Percentiles rank a stretch among this genome's conserved stretches.
phyloP scores from a whole-genome alignment of 352 stramenopile species.

The Phytopythium helicoides region DNA sequence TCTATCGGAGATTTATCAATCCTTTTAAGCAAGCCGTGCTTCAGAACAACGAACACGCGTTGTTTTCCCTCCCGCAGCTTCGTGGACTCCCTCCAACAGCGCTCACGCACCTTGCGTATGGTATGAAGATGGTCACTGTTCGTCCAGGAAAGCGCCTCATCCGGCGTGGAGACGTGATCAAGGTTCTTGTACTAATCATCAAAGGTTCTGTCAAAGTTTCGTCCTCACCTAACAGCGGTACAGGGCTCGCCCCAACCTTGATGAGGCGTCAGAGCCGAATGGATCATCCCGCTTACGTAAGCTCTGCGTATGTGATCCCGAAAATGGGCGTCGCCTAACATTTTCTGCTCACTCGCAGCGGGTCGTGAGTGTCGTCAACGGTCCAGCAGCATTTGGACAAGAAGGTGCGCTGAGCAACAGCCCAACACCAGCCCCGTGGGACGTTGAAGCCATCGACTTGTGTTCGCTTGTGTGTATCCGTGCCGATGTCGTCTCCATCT shows the following conservation, averaged over 20 bases:
- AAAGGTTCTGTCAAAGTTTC: constrained; percentile 69
- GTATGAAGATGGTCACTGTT: constrained; percentile 41
- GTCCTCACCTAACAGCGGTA: constrained; percentile 8
- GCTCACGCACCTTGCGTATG: constrained; percentile 67
- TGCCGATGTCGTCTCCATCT: constrained; percentile 59
- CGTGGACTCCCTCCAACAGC: constrained; percentile 38
- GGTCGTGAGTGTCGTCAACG: constrained; percentile 55
- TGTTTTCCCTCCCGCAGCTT: constrained; percentile 54
- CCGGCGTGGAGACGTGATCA: constrained; percentile 48
- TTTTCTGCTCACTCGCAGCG: background rate
- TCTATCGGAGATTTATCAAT: constrained; percentile 68
- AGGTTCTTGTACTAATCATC: constrained; percentile 59
- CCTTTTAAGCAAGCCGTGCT: constrained; percentile 72
- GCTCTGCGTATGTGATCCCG: background rate
- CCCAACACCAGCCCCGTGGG: constrained; percentile 37
- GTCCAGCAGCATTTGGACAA: constrained; percentile 72
- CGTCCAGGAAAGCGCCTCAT: constrained; percentile 45
- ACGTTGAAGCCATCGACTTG: constrained; percentile 57
- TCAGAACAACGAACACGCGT: constrained; percentile 42
- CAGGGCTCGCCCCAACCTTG: background rate
- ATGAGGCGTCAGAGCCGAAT: too few species aligned
- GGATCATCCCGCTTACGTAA: too few species aligned
- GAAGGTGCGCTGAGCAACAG: constrained; percentile 49
- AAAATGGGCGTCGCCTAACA: background rate
- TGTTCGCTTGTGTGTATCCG: constrained; percentile 57